Percentiles rank a stretch among this genome's conserved stretches.
phyloP scores from a whole-genome alignment of 495 filamentous ascomycete species.

The Parathielavia appendiculata region DNA sequence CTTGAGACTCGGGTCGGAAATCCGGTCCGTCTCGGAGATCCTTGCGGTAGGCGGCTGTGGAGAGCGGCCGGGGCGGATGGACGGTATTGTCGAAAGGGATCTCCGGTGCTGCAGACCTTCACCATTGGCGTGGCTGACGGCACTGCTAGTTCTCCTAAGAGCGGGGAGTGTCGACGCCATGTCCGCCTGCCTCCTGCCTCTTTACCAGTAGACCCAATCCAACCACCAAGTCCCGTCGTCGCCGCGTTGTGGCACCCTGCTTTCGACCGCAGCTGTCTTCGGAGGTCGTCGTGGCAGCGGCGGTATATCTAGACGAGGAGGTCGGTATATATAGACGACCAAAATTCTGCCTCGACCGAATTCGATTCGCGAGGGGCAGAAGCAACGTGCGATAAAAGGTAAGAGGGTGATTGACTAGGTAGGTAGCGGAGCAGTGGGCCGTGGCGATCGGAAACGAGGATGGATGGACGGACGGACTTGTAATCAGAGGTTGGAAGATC shows the following conservation, averaged over 20 bases:
- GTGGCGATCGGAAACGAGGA: neutral
- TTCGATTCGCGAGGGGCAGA: too few species aligned
- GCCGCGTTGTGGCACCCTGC: neutral
- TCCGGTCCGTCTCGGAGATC: constrained; percentile 42
- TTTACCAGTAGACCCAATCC: neutral
- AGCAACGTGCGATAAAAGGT: too few species aligned
- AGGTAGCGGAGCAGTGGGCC: neutral
- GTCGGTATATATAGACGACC: neutral
- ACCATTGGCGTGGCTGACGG: constrained; percentile 16
- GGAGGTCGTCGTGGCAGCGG: neutral
- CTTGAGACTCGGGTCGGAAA: constrained; percentile 52
- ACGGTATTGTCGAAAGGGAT: constrained; percentile 57
- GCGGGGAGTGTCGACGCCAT: constrained; percentile 1
- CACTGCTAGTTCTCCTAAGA: constrained; percentile 17
- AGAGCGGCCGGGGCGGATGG: constrained; percentile 48
- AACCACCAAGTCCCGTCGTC: neutral
- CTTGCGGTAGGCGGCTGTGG: constrained; percentile 40
- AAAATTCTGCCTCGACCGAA: too few species aligned
- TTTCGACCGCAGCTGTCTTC: too few species aligned
- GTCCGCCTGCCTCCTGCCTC: neutral
- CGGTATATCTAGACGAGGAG: neutral
- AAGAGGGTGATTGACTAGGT: neutral
- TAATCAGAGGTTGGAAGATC: neutral
- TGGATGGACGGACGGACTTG: neutral
- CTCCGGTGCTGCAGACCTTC: constrained; percentile 34